Evolutionary conservation across 2,329 filamentous ascomycete genomes (phyloP).

Genomic region (Mycocentrospora acerina): DNA sequence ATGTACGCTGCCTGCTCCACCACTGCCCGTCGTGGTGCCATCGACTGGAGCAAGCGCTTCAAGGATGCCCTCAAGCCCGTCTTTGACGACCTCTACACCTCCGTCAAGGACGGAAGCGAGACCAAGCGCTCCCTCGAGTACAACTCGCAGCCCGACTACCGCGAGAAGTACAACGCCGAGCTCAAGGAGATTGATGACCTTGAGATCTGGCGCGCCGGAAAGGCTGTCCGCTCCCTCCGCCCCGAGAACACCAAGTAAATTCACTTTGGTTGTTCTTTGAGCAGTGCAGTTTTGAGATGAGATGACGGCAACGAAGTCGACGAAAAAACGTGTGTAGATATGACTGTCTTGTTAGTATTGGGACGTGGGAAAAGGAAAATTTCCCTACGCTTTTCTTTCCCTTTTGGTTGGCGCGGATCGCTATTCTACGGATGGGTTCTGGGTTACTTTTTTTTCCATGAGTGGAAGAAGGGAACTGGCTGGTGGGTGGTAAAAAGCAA

Average conservation of each 20-base stretch:
- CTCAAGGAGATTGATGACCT: conserved; percentile 97
- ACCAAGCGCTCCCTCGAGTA: conserved; percentile 96
- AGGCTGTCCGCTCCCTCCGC: conserved; percentile 72
- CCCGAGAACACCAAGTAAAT: conserved; percentile 43
- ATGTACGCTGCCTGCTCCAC: conserved; percentile 99
- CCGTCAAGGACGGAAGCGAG: conserved; percentile 87
- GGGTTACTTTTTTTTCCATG: no score
- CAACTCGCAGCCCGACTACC: conserved; percentile 95
- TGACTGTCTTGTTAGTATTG: no score
- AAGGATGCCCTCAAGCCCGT: conserved; percentile 98
- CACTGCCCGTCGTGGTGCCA: conserved; percentile 95
- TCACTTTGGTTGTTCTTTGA: neutral
- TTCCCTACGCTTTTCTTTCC: neutral
- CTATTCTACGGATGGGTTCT: neutral
- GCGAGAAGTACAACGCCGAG: conserved; percentile 95
- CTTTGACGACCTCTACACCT: conserved; percentile 96
- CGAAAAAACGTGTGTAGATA: no score
- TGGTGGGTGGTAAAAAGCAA: neutral
- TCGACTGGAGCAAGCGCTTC: conserved; percentile 97
- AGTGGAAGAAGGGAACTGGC: no score
- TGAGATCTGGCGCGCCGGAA: conserved; percentile 99
- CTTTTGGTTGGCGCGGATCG: neutral
- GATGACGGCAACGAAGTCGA: neutral
- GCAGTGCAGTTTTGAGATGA: neutral
- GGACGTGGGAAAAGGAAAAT: neutral